Evolutionary conservation across 225 moss, liverwort and hornwort genomes (phyloP), one percentile per base, ranked within the genome.

Genomic region (Lunularia cruciata): DNA sequence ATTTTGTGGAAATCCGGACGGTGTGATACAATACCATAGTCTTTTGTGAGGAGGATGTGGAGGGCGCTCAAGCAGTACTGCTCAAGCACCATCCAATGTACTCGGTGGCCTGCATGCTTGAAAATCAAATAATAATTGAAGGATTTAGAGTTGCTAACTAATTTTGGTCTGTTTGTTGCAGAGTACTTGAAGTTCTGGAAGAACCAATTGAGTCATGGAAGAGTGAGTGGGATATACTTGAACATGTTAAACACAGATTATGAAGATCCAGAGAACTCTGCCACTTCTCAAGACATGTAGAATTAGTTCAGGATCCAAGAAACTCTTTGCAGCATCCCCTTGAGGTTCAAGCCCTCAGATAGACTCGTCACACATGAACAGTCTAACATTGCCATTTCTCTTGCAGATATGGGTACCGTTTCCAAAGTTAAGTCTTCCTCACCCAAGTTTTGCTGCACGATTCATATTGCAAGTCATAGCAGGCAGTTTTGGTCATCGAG

Each of bases 171-270:
- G 18, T 22, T 67, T 26, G 15, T 23, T 38, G 72, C 74, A 84
- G 83, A 54, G 62, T 72, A 25, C 75, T 81, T 30, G 86, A 86
- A 35, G 69, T 81, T 31, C 61, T 86, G 70, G 83, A 86, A 56
- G 86, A 87, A 71, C 84, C 87, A 64, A 55, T 79, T n/a, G 79
- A 77, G 72, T 74, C 79, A 65, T 84, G 84, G 84, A 83, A 84
- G 75, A 66, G 87, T 84, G 13, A 73, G 52, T 30, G 84, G 82
- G 20, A 67, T 79, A 35, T 79, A 77, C 52, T 79, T 87, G 67
- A 79, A 84, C 59, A 79, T 87, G 81, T 52, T 84, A 53, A 74
- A 82, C 16, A 77, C 87, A 49, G 84, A 81, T 72, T 86, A 86
- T 75, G 84, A 75, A 60, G 39, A 79, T 40, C 84, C 81, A 13